A percentile compares a stretch with the other conserved stretches of the same genome.
These are phyloP conservation scores for Russula compacta DNA, from an alignment of 768 basidiomycete genomes.

Conservation along the genomic window DNA sequence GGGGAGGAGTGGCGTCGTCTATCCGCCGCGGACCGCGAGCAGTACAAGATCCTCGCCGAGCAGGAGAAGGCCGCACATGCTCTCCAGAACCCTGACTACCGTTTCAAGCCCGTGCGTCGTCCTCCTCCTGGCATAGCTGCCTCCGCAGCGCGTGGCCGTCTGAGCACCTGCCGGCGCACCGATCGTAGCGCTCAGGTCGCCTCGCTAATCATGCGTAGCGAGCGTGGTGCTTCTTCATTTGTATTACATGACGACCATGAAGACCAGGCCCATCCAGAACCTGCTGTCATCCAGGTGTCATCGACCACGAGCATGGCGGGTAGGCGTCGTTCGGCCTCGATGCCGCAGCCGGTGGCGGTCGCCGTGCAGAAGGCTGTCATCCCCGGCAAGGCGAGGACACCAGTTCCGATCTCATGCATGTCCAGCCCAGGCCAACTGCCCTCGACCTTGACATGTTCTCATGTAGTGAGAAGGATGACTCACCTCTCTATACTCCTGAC, in stretches of 20 bases:
- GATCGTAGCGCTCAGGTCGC: conserved; percentile 13
- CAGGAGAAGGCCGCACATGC: conserved; percentile 50
- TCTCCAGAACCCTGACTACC: conserved; percentile 50
- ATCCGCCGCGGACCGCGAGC: conserved; percentile 35
- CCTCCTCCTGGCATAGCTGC: background rate
- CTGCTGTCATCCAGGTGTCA: background rate
- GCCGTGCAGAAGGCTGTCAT: background rate
- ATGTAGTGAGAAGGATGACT: conserved; percentile 7
- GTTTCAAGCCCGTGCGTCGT: conserved; percentile 42
- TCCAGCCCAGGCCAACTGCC: conserved; percentile 12
- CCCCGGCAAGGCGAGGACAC: background rate
- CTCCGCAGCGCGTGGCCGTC: background rate
- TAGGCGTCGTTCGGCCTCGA: conserved; percentile 18
- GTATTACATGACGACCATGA: background rate
- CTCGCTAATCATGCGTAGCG: conserved; percentile 10
- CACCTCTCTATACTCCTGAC: conserved; percentile 12
- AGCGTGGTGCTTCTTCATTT: conserved; percentile 1
- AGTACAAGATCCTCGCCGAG: conserved; percentile 46
- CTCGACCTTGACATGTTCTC: conserved; percentile 15
- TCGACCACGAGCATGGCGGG: background rate
- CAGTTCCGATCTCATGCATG: conserved; percentile 8
- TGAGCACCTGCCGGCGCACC: background rate
- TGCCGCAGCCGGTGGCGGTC: conserved; percentile 17
- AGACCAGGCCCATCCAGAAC: background rate
- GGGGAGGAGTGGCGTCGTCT: conserved; percentile 67